Base-by-base conservation (phyloP, 495 filamentous ascomycete species). In the Penicillium silybi region DNA sequence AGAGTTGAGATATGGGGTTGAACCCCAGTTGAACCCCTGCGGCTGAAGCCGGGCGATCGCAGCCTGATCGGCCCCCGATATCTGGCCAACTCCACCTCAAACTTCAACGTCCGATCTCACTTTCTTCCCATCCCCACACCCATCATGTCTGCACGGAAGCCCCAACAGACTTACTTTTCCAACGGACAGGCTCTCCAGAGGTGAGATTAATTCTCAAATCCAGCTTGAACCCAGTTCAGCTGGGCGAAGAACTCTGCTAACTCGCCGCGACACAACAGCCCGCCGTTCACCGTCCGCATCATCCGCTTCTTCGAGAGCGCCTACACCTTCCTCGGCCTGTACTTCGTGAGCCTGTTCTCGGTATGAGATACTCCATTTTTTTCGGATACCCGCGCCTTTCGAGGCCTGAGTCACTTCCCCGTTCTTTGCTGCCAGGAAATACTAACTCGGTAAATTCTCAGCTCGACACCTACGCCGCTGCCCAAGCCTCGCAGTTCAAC, bases 381-480 rank as follows among this genome's bases (percentile, higher is more conserved):
- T 32, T 20, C 17, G 17, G 29, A 32, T 11, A 25, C 20, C 17
- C 32, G 7, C 41, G 41, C 16, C 10, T 6, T 41, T 8, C n/a
- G 34, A 26, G 37, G n/a, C 15, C 22, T 17, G 18, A 17, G 44
- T 11, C 25, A 15, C 18, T 22, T 40, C 17, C 2, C 18, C 47
- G 20, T 38, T n/a, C 42, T 43, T 19, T 39, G 34, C 19, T 19
- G 32, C 11, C 45, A 8, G 51, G 34, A 39, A 25, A 23, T 44
- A 44, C 56, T 68, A 57, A 66, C 64, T 37, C 34, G 25, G 39
- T 26, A 2, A n/a, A 9, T 39, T 46, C 18, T 4, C 58, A 86
- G 82, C 68, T 88, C 41, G 85, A 89, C 54, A 76, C 84, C 1
- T 86, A 87, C 68, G 70, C 70, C 47, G 73, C 85, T 9, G 86